Evolutionary conservation across 1,139 yeast species (phyloP), one percentile per base, ranked within the genome.

Genomic region (Citeromyces siamensis): DNA sequence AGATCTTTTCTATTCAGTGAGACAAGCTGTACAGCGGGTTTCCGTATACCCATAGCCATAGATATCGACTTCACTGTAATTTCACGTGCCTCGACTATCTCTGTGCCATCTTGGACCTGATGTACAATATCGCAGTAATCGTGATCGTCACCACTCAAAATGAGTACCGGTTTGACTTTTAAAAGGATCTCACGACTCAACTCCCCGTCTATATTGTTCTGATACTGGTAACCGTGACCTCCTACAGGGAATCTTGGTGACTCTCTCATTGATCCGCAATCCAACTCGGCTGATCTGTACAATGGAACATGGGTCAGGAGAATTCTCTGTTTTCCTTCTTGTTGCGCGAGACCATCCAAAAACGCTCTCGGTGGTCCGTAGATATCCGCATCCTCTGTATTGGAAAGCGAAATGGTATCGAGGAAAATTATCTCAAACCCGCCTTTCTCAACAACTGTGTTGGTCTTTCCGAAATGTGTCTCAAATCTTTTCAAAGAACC

Each of bases 121-220:
- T 86, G 95, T 9, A 60, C 57, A 10, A 82, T 71, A 44, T 81
- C 86, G 56, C 98, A 90, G 46, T 85, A 88, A 55, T 90, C 98
- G 58, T 90, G 98, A 53, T 90, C 98, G 52, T 90, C 98, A 1
- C 98, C 98, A 3, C 94, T 78, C 52, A 86, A 83, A 1, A 84
- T 66, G 6, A 79, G 59, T 13, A 62, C 59, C 0, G 98, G 98
- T 37, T 67, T 61, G 1, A 86, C 53, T 4, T 58, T 57, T 4
- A 63, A 51, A 31, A 90, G 55, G 6, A 90, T 66, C 14, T 66
- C 62, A 35, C 71, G 64, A 0, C 90, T 65, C 4, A 80, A 50
- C 4, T 68, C 70, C 20, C 69, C 63, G 29, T 74, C 76, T 13
- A 83, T 61, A 12, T 79, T 81, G 0, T 94, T 84, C 52, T 83